These are phyloP conservation scores for Aspergillus bertholletiae DNA, from an alignment of 495 filamentous ascomycete genomes.

Conservation along the genomic window DNA sequence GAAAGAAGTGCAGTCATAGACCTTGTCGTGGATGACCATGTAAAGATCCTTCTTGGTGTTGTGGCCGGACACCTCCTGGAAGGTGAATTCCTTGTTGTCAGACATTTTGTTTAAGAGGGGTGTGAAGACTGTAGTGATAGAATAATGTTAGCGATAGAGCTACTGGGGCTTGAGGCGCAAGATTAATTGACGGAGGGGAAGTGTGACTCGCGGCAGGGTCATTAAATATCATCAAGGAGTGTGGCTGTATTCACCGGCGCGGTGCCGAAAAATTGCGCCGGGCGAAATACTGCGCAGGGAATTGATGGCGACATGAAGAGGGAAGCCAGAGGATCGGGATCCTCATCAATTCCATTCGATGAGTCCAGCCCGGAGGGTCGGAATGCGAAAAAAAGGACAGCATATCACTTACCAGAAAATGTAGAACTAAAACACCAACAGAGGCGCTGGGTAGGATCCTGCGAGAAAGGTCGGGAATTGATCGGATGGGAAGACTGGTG, in stretches of 20 bases:
- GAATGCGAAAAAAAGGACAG: slow-evolving; percentile 1
- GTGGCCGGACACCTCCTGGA: slow-evolving; percentile 80
- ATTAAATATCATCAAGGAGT: too few relatives aligned
- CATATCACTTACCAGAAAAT: not conserved
- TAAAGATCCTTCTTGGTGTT: slow-evolving; percentile 94
- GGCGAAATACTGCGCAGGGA: too few relatives aligned
- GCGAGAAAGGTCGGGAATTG: slow-evolving; percentile 7
- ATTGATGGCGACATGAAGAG: too few relatives aligned
- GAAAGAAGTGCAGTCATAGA: slow-evolving; percentile 87
- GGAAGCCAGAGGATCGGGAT: too few relatives aligned
- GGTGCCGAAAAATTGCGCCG: too few relatives aligned
- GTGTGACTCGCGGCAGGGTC: too few relatives aligned
- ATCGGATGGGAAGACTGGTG: slow-evolving; percentile 1
- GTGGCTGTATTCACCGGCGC: too few relatives aligned
- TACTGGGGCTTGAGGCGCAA: not conserved
- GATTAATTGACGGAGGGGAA: not conserved
- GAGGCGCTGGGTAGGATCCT: not conserved
- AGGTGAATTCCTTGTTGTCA: slow-evolving; percentile 68
- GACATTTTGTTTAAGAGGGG: slow-evolving; percentile 56
- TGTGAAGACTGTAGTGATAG: slow-evolving; percentile 3
- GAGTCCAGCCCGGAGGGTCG: not conserved
- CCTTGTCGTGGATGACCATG: slow-evolving; percentile 90
- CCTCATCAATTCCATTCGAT: too few relatives aligned
- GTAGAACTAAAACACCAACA: not conserved
- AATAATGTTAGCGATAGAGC: slow-evolving; percentile 5